Conservation (phyloP, 257 asterid genomes). For the Ophiorrhiza pumila region DNA sequence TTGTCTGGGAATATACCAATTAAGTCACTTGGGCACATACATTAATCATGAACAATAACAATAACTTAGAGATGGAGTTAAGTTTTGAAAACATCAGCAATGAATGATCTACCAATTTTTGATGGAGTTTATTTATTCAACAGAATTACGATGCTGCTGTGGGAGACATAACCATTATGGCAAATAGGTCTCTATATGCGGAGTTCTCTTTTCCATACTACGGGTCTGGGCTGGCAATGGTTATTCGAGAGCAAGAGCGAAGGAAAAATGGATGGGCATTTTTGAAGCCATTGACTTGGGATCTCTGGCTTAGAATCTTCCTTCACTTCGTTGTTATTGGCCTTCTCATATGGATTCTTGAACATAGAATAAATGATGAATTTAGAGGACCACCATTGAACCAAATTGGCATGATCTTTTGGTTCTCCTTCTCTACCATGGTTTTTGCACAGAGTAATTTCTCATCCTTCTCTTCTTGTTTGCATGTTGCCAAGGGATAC, state of each 20-base stretch:
- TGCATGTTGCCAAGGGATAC: not conserved
- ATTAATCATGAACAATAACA: too few species aligned
- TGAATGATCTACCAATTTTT: too few species aligned
- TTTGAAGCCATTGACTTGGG: too few species aligned
- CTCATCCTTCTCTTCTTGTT: not conserved
- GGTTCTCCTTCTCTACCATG: constrained; percentile 57
- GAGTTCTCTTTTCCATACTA: constrained; percentile 24
- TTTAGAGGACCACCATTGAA: constrained; percentile 18
- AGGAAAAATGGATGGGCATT: constrained; percentile 21
- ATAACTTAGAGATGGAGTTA: too few species aligned
- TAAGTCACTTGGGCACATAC: too few species aligned
- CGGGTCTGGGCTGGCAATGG: constrained; percentile 21
- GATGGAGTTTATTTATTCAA: not conserved
- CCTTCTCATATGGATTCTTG: constrained; percentile 20
- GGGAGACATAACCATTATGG: constrained; percentile 23
- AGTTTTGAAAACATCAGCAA: too few species aligned
- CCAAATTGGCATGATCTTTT: constrained; percentile 40
- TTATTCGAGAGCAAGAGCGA: constrained; percentile 9
- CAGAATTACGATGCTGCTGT: constrained; percentile 29
- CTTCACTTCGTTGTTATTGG: constrained; percentile 21
- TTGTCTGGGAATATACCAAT: too few species aligned
- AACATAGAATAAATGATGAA: constrained; percentile 19
- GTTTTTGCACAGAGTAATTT: constrained; percentile 45
- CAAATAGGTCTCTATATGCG: constrained; percentile 23
- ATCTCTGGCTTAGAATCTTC: constrained; percentile 24